These are phyloP conservation scores for Rhodotorula toruloides DNA, from an alignment of 768 basidiomycete species.

Conservation along the genomic window DNA sequence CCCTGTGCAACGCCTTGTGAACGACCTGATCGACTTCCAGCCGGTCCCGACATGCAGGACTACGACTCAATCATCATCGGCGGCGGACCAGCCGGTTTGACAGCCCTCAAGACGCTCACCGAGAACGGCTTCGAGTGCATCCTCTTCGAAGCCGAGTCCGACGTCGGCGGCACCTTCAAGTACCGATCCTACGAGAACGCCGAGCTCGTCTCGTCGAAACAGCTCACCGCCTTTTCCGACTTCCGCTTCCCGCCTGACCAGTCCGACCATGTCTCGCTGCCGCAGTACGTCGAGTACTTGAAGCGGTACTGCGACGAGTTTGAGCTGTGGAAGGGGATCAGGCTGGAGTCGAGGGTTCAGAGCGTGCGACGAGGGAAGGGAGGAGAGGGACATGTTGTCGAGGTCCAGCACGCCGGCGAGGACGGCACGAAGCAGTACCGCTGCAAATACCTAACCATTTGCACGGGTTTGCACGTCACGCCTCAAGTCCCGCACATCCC, in stretches of 20 bases:
- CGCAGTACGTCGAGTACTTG: conserved; percentile 57
- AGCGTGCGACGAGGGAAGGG: conserved; percentile 46
- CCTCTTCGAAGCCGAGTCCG: conserved; percentile 48
- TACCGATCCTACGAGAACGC: conserved; percentile 49
- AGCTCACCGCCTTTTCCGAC: conserved; percentile 60
- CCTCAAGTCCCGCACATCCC: conserved; percentile 55
- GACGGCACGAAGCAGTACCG: conserved; percentile 8
- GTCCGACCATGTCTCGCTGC: conserved; percentile 53
- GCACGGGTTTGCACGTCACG: conserved; percentile 58
- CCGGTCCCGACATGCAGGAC: not conserved
- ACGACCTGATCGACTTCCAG: not conserved
- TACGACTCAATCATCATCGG: conserved; percentile 6
- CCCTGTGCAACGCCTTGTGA: not conserved
- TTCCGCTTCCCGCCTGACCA: conserved; percentile 55
- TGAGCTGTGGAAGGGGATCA: conserved; percentile 43
- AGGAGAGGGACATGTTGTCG: conserved; percentile 47
- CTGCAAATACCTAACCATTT: conserved; percentile 50
- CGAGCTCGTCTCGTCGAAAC: conserved; percentile 55
- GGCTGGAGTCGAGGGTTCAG: conserved; percentile 49
- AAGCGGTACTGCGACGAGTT: conserved; percentile 41
- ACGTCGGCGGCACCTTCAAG: conserved; percentile 56
- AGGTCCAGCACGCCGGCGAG: conserved; percentile 44
- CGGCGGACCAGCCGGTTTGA: conserved; percentile 54
- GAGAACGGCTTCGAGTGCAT: conserved; percentile 54
- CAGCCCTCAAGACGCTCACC: conserved; percentile 54